phyloP scores from a whole-genome alignment of 768 basidiomycete species.

The Coprinopsis sp. region DNA sequence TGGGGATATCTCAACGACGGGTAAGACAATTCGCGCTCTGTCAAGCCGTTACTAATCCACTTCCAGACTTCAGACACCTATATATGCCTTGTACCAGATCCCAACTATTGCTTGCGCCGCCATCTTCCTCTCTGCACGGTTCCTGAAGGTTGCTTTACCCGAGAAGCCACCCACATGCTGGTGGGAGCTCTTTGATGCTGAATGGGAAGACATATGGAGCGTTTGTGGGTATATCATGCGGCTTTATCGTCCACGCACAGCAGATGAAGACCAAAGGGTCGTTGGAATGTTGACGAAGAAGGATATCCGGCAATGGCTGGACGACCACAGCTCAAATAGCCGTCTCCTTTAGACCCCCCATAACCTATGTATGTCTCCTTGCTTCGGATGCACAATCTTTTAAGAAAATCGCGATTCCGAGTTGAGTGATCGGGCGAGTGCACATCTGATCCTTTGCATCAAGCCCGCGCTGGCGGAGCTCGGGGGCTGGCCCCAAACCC shows the following conservation, averaged over 20 bases:
- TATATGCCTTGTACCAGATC: constrained; percentile 85
- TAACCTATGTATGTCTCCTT: not conserved
- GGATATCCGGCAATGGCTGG: constrained; percentile 80
- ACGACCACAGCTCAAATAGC: constrained; percentile 34
- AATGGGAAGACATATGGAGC: constrained; percentile 84
- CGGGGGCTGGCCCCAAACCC: too few relatives aligned
- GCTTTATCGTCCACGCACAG: constrained; percentile 58
- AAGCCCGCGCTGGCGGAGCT: not conserved
- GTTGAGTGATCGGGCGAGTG: too few relatives aligned
- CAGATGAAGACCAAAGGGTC: constrained; percentile 39
- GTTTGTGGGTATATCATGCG: constrained; percentile 83
- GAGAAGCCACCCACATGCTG: constrained; percentile 68
- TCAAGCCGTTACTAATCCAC: not conserved
- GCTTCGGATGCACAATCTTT: too few relatives aligned
- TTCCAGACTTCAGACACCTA: constrained; percentile 85
- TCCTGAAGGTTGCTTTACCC: constrained; percentile 70
- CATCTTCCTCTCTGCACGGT: constrained; percentile 76
- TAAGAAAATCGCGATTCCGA: too few relatives aligned
- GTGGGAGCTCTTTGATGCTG: constrained; percentile 93
- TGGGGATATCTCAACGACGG: constrained; percentile 98
- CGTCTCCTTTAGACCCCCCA: not conserved
- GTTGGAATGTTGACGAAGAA: constrained; percentile 68
- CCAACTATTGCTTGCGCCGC: constrained; percentile 87
- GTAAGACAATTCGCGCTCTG: constrained; percentile 43
- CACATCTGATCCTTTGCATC: not conserved